Evolutionary conservation across 805 yeast genomes (phyloP), one percentile per base, ranked within the genome.

Genomic region (Kluyveromyces siamensis): DNA sequence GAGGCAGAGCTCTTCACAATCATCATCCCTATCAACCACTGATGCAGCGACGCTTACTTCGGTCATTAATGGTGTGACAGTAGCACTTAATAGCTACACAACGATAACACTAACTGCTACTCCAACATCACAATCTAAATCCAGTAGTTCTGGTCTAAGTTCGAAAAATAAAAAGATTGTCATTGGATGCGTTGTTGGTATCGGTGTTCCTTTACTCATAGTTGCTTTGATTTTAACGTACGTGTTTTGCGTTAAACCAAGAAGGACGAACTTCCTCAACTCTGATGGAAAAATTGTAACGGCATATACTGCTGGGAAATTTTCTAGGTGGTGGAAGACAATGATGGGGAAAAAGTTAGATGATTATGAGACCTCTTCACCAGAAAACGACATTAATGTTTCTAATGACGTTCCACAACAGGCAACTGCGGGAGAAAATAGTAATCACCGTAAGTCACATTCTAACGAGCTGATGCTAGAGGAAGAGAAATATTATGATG

Each of bases 131-230:
- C 54, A 56, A 2, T 39, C 61, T 2, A 59, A 58, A n/a, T 51
- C 59, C 40, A 52, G 48, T 16, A 18, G 43, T 19, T 48, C 52
- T 1, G 83, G 83, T 0, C 65, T 81, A 8, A 72, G 82, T 1
- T 58, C 69, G 14, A 73, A 75, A 45, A 65, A 75, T 50, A 72
- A 76, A 48, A 75, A 74, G 48, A 74, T 83, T 36, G 78, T 83
- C 21, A 74, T 82, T 46, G 89, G 89, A 38, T 81, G 82, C 50
- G 83, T 79, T 27, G 83, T 83, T 6, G 89, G 89, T 48, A 75
- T 84, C 13, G 87, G 87, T 46, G 80, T 81, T 0, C 86, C 90
- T 2, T 53, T 77, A 0, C 60, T 81, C 2, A 39, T 67, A 1
- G 55, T 56, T 2, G 48, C 53, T 3, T 45, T 52, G 4, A 48